Base-by-base conservation (phyloP, 345 rosid genomes). In the Isatis tinctoria region DNA sequence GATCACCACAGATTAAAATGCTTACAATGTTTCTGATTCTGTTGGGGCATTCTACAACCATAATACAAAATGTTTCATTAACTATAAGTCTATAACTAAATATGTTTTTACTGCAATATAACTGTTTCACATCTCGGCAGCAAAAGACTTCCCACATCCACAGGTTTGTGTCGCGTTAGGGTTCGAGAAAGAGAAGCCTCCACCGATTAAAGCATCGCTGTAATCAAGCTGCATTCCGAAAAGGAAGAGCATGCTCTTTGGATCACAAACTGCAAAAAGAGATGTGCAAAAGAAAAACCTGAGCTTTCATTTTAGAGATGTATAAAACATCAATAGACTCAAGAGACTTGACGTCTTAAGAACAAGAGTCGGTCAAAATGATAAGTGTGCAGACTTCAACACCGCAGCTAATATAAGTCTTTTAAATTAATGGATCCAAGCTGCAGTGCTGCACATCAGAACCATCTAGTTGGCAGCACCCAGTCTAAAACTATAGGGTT, bases 181-280 rank as follows among this genome's bases (percentile, higher is more conserved):
- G 83, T 94, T 94, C 67, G 84, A 81, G 88, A 94, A 94, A 53
- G 89, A 85, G 84, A 94, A 94, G 78, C 98, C 98, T 52, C 98
- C 98, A 43, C 98, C 97, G 20, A 94, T 94, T 18, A 94, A 90
- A 65, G 98, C 96, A 60, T 91, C 85, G 7, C 97, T 94, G 84
- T 91, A 90, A 81, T 94, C 98, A 69, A 94, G 78, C 74, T 91
- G 97, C 98, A 94, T 91, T n/a, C 97, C 98, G 9, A 80, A 94
- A 43, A 94, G 17, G 78, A 90, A 94, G 10, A 94, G 98, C 57
- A 94, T 95, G 85, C 98, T 94, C 86, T 94, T 94, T 1, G 98
- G 97, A 88, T 94, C 98, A 81, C 95, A 89, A 69, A 94, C 98
- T 94, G 93, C 87, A 83, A 76, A 67, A 74, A 54, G 17, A 37